These are phyloP conservation scores for Phytopythium mirpurense DNA, from an alignment of 352 stramenopile genomes.

Conservation along the genomic window DNA sequence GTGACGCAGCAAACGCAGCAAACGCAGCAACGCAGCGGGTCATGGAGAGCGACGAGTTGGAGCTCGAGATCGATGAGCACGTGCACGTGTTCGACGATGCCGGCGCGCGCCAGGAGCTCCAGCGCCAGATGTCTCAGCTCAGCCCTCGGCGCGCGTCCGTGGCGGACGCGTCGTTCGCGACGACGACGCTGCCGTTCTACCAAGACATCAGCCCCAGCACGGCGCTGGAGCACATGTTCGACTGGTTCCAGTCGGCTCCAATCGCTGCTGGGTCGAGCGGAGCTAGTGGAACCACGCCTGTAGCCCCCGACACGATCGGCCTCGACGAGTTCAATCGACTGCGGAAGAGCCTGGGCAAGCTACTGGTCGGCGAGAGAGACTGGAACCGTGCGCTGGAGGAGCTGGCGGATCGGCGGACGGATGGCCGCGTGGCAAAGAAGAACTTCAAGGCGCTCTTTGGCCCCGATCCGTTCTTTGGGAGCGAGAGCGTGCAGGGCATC, in stretches of 20 bases:
- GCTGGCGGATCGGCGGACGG: conserved; percentile 13
- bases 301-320: conserved; percentile 16
- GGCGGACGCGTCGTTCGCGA: conserved; percentile 16
- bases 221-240: conserved; percentile 38
- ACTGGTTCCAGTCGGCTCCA: conserved; percentile 22
- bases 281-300: not conserved
- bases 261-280: not conserved
- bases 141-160: conserved; percentile 22
- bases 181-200: conserved; percentile 46
- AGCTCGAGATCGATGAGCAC: conserved; percentile 27
- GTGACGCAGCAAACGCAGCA: not conserved
- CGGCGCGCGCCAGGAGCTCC: conserved; percentile 16
- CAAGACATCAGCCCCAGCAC: conserved; percentile 40
- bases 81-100: conserved; percentile 28
- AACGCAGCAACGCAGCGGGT: not conserved
- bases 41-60: conserved; percentile 9
- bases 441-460: conserved; percentile 60
- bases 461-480: conserved; percentile 49
- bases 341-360: conserved; percentile 29
- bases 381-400: conserved; percentile 40
- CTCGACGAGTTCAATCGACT: conserved; percentile 39
- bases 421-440: conserved; percentile 16
- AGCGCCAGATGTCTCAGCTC: conserved; percentile 30
- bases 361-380: conserved; percentile 14
- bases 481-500: conserved; percentile 26